These are phyloP conservation scores for Pogostemon cablin DNA, from an alignment of 257 asterid genomes.

Conservation along the genomic window DNA sequence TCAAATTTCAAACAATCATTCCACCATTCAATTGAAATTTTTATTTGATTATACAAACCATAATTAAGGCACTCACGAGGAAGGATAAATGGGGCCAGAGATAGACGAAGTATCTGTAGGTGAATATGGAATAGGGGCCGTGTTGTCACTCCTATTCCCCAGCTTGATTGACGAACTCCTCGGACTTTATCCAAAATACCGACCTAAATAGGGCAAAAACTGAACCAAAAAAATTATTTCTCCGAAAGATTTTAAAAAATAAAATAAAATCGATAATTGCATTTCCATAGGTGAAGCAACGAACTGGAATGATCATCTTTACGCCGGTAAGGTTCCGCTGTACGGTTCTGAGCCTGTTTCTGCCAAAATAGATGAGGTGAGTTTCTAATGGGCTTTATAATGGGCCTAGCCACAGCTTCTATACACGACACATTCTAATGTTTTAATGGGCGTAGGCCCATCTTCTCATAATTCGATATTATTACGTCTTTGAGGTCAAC, in stretches of 20 bases:
- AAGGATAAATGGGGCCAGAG: slow-evolving; percentile 94
- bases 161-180: no score
- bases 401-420: no score
- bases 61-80: slow-evolving; percentile 50
- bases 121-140: slow-evolving; percentile 87
- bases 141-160: no score
- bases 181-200: no score
- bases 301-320: slow-evolving; percentile 35
- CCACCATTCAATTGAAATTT: background rate
- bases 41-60: background rate
- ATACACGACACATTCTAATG: no score
- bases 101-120: slow-evolving; percentile 96
- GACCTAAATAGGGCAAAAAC: no score
- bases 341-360: background rate
- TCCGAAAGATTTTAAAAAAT: background rate
- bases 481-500: no score
- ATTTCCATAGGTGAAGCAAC: slow-evolving; percentile 35
- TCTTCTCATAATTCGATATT: no score
- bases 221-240: background rate
- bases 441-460: no score
- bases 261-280: background rate
- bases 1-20: background rate
- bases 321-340: slow-evolving; percentile 18
- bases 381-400: no score
- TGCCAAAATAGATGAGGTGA: no score